phyloP scores from a whole-genome alignment of 1,284 basidiomycete genomes.

The Cutaneotrichosporon curvatum region DNA sequence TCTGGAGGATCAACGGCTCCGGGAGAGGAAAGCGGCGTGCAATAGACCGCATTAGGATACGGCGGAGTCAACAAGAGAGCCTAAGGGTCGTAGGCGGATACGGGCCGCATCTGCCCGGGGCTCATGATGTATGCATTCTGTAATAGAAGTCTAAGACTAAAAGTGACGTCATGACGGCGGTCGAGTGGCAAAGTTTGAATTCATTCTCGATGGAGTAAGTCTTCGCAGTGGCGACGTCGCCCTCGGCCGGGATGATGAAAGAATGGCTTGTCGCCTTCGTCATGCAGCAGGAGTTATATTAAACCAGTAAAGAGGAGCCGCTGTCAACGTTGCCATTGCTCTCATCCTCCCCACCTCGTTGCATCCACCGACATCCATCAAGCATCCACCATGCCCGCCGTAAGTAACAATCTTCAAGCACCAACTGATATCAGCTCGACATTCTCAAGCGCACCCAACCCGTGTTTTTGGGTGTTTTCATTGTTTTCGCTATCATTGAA shows the following conservation, averaged over 20 bases:
- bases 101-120: too few species aligned
- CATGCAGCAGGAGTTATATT: too few species aligned
- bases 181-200: too few species aligned
- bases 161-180: too few species aligned
- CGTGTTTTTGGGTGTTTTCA: slow-evolving; percentile 35
- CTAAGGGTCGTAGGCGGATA: not conserved
- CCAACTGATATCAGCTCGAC: not conserved
- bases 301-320: too few species aligned
- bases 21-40: slow-evolving; percentile 36
- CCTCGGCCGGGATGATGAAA: not conserved
- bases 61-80: not conserved
- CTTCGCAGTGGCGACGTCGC: not conserved
- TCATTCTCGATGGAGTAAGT: too few species aligned
- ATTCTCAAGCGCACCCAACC: slow-evolving; percentile 38
- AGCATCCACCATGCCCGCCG: too few species aligned
- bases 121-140: too few species aligned
- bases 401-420: too few species aligned
- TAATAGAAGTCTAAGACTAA: too few species aligned
- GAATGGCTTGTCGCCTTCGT: too few species aligned
- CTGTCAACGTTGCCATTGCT: not conserved
- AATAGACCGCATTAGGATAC: slow-evolving; percentile 18
- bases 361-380: not conserved
- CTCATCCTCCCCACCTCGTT: not conserved
- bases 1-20: slow-evolving; percentile 28
- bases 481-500: slow-evolving; percentile 41